Conservation (phyloP, 2,329 filamentous ascomycete genomes). For the Fusarium buxicola region DNA sequence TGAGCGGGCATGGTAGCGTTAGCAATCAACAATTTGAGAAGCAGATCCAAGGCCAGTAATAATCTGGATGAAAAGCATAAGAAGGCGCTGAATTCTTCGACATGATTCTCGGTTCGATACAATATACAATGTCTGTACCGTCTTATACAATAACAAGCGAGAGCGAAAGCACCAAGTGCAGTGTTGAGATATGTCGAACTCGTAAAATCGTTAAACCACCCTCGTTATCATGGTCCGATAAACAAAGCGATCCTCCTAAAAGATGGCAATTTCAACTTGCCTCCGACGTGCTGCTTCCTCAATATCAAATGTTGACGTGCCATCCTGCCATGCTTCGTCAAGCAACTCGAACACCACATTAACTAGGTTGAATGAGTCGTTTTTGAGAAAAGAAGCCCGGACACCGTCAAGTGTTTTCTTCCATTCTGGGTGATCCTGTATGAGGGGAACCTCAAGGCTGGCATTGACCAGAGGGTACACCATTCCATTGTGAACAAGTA, state of each 20-base stretch:
- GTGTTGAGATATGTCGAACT: too few species aligned
- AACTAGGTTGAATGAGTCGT: constrained; percentile 29
- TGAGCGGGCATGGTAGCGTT: background rate
- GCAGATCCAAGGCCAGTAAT: too few species aligned
- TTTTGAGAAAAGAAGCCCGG: constrained; percentile 11
- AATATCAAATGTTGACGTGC: constrained; percentile 39
- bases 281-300: constrained; percentile 19
- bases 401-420: constrained; percentile 34
- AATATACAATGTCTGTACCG: too few species aligned
- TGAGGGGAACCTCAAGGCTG: constrained; percentile 34
- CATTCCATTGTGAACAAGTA: constrained; percentile 37
- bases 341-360: constrained; percentile 28
- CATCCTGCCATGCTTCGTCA: constrained; percentile 35
- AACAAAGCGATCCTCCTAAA: too few species aligned
- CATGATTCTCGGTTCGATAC: too few species aligned
- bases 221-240: too few species aligned
- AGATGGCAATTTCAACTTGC: constrained; percentile 35
- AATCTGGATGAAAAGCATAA: too few species aligned
- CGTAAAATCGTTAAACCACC: too few species aligned
- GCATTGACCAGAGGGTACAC: constrained; percentile 36
- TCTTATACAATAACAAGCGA: too few species aligned
- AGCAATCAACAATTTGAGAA: too few species aligned
- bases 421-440: constrained; percentile 31
- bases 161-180: too few species aligned
- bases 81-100: too few species aligned